Base-by-base conservation (phyloP, 2,329 filamentous ascomycete species). In the Penicillium sp. region DNA sequence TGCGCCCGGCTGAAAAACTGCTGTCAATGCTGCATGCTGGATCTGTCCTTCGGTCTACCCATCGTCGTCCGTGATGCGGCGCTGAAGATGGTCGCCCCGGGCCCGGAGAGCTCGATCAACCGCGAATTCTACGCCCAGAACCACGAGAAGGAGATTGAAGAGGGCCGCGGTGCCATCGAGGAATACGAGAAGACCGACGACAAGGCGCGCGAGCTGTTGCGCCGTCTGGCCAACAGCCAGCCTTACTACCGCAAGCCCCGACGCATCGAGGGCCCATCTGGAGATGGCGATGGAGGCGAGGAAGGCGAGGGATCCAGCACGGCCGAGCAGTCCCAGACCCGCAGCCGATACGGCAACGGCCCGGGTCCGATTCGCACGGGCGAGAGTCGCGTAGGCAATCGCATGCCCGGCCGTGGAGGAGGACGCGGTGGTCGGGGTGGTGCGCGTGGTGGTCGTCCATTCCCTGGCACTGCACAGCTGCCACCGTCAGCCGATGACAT, bases 21-120 rank as follows among this genome's bases (percentile, higher is more conserved):
- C 78, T 99, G 94, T 69, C 94, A 99, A 78, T 93, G 88, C 76
- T 99, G 94, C 79, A 97, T 97, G 91, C 87, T 99, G 46, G 94
- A 99, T 80, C 78, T 99, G 54, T 93, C 90, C 10, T 99, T 97
- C 68, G 95, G 94, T 20, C 80, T 99, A 23, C 94, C 94, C 9
- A 96, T 99, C 67, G 89, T 92, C 12, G 90, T 99, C 52, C 86
- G 94, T 68, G 94, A 99, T 78, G 94, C 94, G 3, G 94, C 95
- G 4, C 80, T 99, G 58, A 97, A 97, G 79, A 96, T 99, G 89
- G 90, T 97, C 34, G 92, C 93, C 0, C 92, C 94, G 0, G 94
- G 94, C 0, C 94, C 94, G 0, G 84, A 91, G 58, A 96, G 90
- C 70, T 88, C 90, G 49, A 90, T 99, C 72, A 99, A 99, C 76